A percentile compares a stretch with the other conserved stretches of the same genome.
Conservation (phyloP, 768 basidiomycete genomes). For the Kwoniella newhampshirensis region DNA sequence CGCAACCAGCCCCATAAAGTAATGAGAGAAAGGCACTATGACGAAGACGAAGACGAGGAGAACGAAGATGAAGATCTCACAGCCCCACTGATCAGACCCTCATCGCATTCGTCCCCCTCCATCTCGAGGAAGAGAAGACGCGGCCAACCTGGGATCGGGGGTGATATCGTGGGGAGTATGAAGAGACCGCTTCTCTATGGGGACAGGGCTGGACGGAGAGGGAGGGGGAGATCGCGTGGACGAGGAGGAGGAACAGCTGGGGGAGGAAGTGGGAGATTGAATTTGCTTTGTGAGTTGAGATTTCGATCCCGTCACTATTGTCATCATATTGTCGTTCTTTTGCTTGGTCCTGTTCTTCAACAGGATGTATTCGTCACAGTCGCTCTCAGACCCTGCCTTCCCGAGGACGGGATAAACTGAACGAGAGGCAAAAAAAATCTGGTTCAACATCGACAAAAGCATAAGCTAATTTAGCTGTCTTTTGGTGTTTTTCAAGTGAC, state of each 20-base stretch:
- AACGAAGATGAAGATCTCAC: too few species aligned
- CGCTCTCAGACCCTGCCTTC: background rate
- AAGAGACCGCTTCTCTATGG: conserved; percentile 7
- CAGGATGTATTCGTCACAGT: background rate
- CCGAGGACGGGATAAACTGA: background rate
- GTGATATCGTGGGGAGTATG: conserved; percentile 24
- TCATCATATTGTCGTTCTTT: background rate
- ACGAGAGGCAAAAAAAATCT: background rate
- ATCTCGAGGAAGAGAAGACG: background rate
- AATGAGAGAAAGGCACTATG: too few species aligned
- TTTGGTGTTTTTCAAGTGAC: too few species aligned
- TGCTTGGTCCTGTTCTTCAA: background rate
- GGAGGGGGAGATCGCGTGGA: conserved; percentile 1
- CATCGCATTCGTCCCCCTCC: too few species aligned
- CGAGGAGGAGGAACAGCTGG: background rate
- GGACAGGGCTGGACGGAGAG: background rate
- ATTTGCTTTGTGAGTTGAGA: conserved; percentile 8
- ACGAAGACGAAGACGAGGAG: too few species aligned
- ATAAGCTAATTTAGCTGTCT: too few species aligned
- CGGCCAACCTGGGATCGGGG: conserved; percentile 3
- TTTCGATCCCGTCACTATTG: background rate
- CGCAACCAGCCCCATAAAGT: too few species aligned
- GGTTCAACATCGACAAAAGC: background rate
- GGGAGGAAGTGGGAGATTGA: conserved; percentile 1
- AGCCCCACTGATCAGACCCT: too few species aligned